Evolutionary conservation across 2,329 filamentous ascomycete species (phyloP).

Genomic region (Xylariaceae sp.): DNA sequence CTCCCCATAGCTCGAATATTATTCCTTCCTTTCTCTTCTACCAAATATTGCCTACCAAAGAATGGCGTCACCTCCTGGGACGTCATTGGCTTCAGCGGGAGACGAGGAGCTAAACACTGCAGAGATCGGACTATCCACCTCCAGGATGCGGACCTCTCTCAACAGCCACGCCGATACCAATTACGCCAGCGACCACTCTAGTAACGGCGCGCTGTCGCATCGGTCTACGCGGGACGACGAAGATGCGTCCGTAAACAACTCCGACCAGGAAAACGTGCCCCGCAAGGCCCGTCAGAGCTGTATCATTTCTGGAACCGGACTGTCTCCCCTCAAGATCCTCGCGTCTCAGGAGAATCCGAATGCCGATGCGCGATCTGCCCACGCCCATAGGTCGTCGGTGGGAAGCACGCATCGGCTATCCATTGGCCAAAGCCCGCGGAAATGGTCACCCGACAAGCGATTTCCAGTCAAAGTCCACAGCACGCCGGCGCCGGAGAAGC

Average conservation of each 20-base stretch:
- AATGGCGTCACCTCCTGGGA: slow-evolving; percentile 15
- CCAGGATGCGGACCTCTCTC: slow-evolving; percentile 14
- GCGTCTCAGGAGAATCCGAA: slow-evolving; percentile 20
- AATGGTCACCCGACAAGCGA: slow-evolving; percentile 48
- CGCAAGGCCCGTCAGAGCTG: slow-evolving; percentile 48
- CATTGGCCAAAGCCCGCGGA: slow-evolving; percentile 34
- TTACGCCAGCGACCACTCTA: background rate
- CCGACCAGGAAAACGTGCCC: slow-evolving; percentile 44
- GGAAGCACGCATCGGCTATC: background rate
- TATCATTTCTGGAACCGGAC: slow-evolving; percentile 51
- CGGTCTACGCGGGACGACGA: slow-evolving; percentile 27
- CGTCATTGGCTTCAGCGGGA: slow-evolving; percentile 8
- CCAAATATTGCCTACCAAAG: background rate
- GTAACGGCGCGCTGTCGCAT: background rate
- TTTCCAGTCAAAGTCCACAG: slow-evolving; percentile 55
- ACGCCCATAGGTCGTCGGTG: slow-evolving; percentile 14
- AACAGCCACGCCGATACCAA: background rate
- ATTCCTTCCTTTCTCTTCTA: background rate
- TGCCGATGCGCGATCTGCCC: slow-evolving; percentile 27
- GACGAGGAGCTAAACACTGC: slow-evolving; percentile 9
- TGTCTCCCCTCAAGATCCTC: slow-evolving; percentile 55
- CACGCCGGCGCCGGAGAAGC: slow-evolving; percentile 15
- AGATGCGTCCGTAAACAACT: background rate
- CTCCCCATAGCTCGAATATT: slow-evolving; percentile 5
- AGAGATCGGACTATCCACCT: slow-evolving; percentile 5